Evolutionary conservation across 1,284 basidiomycete genomes (phyloP).

Genomic region (Anthracocystis setariae): DNA sequence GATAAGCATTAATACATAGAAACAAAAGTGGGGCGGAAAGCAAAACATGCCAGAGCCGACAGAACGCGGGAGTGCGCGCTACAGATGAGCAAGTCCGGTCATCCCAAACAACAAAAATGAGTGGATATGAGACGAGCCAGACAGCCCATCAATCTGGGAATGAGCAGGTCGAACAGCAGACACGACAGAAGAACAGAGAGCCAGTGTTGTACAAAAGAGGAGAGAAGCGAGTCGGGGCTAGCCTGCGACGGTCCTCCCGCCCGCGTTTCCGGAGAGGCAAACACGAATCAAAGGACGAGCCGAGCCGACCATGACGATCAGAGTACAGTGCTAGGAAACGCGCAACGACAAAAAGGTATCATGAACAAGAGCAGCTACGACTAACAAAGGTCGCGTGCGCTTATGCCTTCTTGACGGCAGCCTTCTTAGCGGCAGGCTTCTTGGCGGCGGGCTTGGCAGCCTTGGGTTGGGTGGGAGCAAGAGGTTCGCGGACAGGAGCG

Average conservation of each 20-base stretch:
- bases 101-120: neutral
- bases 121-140: conserved; percentile 1
- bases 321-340: conserved; percentile 32
- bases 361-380: conserved; percentile 26
- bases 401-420: conserved; percentile 54
- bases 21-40: conserved; percentile 29
- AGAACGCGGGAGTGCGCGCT: conserved; percentile 6
- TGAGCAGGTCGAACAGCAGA: conserved; percentile 22
- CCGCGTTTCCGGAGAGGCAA: neutral
- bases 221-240: conserved; percentile 12
- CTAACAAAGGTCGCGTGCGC: conserved; percentile 6
- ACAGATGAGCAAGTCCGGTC: neutral
- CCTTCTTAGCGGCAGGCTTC: conserved; percentile 58
- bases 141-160: neutral
- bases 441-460: conserved; percentile 65
- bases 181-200: conserved; percentile 33
- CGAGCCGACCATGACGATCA: conserved; percentile 18
- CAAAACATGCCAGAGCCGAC: conserved; percentile 18
- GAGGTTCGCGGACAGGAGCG: conserved; percentile 48
- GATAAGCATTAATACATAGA: conserved; percentile 54
- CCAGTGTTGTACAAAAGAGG: conserved; percentile 47
- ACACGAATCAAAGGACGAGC: neutral
- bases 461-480: conserved; percentile 50
- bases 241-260: conserved; percentile 10
- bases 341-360: conserved; percentile 38